These are phyloP conservation scores for Aspergillus candidus DNA, from an alignment of 2,329 filamentous ascomycete genomes.

Conservation along the genomic window DNA sequence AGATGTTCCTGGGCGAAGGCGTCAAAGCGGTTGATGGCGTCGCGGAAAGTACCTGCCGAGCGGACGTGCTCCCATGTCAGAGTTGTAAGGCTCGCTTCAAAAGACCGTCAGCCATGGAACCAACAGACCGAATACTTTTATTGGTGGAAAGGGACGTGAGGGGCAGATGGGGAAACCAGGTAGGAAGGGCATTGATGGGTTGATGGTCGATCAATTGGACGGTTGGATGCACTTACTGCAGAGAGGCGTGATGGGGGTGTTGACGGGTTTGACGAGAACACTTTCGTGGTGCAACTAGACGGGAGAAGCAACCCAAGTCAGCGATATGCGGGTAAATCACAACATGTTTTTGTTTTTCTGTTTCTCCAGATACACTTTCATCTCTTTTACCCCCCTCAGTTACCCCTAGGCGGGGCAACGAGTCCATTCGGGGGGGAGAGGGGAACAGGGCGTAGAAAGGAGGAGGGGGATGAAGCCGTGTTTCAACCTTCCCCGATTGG, in stretches of 20 bases:
- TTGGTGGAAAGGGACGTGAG: not conserved
- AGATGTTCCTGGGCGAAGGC: slow-evolving; percentile 88
- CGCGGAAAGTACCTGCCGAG: slow-evolving; percentile 93
- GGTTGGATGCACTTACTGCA: slow-evolving; percentile 71
- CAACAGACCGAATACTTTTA: slow-evolving; percentile 17
- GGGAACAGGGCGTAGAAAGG: slow-evolving; percentile 1
- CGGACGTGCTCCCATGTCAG: slow-evolving; percentile 98
- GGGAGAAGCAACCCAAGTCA: slow-evolving; percentile 14
- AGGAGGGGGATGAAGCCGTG: not conserved
- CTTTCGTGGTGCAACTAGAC: slow-evolving; percentile 84
- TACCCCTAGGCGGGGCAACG: too few species aligned
- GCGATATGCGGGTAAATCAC: slow-evolving; percentile 14
- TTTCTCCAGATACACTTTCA: too few species aligned
- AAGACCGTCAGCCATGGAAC: slow-evolving; percentile 24
- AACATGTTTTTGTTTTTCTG: slow-evolving; percentile 14
- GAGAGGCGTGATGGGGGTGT: slow-evolving; percentile 95
- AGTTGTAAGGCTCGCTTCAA: slow-evolving; percentile 84
- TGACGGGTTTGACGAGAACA: slow-evolving; percentile 95
- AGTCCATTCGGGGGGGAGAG: not conserved
- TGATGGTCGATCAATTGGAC: slow-evolving; percentile 10
- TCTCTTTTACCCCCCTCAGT: too few species aligned
- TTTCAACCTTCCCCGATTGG: not conserved
- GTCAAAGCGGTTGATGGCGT: slow-evolving; percentile 93
- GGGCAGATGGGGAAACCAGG: slow-evolving; percentile 1
- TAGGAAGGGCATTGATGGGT: slow-evolving; percentile 1